A percentile compares a stretch with the other conserved stretches of the same genome.
Evolutionary conservation across 495 filamentous ascomycete genomes (phyloP).

Genomic region (Chlorociboria aeruginascens): DNA sequence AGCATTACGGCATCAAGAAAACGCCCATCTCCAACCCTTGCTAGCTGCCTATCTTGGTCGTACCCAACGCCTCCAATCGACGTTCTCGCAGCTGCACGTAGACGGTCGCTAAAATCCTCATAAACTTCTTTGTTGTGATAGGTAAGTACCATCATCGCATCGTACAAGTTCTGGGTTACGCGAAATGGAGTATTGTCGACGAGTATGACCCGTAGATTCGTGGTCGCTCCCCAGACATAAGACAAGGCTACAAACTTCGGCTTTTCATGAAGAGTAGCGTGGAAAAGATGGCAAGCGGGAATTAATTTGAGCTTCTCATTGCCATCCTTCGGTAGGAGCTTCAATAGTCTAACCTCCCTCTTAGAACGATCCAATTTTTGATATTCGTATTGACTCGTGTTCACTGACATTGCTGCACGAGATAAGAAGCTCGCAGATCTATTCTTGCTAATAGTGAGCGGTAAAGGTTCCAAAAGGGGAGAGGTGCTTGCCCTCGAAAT

Average conservation of each 20-base stretch:
- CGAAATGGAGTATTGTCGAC: neutral
- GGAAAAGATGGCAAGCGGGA: neutral
- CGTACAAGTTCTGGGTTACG: slow-evolving; percentile 2
- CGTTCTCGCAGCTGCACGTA: slow-evolving; percentile 4
- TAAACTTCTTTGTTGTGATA: neutral
- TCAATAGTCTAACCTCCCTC: neutral
- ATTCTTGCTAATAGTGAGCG: no score
- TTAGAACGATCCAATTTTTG: neutral
- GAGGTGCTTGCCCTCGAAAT: no score
- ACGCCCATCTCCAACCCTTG: neutral
- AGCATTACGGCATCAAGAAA: neutral
- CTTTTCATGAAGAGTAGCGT: neutral
- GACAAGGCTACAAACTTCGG: no score
- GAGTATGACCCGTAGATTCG: no score
- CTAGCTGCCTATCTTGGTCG: neutral
- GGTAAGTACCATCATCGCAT: slow-evolving; percentile 1
- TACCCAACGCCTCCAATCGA: slow-evolving; percentile 1
- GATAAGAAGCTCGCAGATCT: no score
- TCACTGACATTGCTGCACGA: no score
- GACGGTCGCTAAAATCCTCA: neutral
- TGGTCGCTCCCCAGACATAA: neutral
- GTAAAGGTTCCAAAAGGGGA: no score
- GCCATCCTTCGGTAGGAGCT: neutral
- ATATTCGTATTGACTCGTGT: neutral
- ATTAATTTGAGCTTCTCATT: neutral